Percentiles rank a stretch among this genome's conserved stretches.
These are phyloP conservation scores for Microcos paniculata DNA, from an alignment of 345 rosid species.

Conservation along the genomic window DNA sequence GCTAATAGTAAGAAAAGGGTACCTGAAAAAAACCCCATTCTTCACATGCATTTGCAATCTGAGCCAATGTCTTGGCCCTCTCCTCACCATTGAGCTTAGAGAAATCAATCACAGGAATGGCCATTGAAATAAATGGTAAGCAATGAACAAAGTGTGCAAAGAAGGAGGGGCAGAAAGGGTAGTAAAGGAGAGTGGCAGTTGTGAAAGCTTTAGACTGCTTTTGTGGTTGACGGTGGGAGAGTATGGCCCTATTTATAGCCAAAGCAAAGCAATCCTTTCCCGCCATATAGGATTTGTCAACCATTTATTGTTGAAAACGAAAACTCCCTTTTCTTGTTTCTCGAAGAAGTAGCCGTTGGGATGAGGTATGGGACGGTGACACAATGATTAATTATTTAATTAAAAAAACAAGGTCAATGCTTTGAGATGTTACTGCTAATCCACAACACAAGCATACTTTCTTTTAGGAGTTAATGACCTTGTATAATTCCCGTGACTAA, in stretches of 20 bases:
- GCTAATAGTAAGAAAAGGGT: neutral
- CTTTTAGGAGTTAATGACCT: no score
- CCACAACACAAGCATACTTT: conserved; percentile 25
- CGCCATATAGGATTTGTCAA: conserved; percentile 20
- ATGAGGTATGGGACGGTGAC: conserved; percentile 35
- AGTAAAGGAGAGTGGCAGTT: neutral
- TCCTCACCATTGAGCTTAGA: conserved; percentile 72
- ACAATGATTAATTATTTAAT: neutral
- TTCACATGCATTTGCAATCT: conserved; percentile 72
- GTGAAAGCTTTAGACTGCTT: neutral
- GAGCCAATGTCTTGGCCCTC: conserved; percentile 58
- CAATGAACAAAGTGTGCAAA: neutral
- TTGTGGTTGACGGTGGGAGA: neutral
- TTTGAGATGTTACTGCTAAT: conserved; percentile 3
- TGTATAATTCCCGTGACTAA: no score
- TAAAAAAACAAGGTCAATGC: conserved; percentile 25
- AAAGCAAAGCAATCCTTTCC: conserved; percentile 11
- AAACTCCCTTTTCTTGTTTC: conserved; percentile 2
- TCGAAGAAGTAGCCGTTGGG: conserved; percentile 15
- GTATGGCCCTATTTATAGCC: conserved; percentile 31
- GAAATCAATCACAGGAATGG: conserved; percentile 89
- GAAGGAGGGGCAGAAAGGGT: neutral
- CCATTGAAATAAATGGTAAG: conserved; percentile 49
- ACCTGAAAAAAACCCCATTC: conserved; percentile 99
- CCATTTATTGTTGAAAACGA: neutral